Conservation (phyloP, 2,329 filamentous ascomycete species). For the Diaporthe sp. region DNA sequence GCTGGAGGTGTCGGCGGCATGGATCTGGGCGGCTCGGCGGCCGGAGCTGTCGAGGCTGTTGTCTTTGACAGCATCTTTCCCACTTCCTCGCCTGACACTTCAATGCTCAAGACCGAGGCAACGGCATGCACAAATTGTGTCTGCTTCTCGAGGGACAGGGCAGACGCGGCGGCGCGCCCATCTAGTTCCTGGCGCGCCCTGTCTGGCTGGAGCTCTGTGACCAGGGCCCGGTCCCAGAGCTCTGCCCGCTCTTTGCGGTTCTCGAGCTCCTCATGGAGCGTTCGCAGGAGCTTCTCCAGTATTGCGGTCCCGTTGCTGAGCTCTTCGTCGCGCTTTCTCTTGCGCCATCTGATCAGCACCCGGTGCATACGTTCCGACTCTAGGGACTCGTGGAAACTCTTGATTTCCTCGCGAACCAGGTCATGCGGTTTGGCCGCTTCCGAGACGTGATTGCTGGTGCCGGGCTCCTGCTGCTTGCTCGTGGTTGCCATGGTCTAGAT, state of each 20-base stretch:
- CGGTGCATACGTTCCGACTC: neutral
- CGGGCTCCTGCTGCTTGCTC: neutral
- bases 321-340: conserved; percentile 8
- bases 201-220: neutral
- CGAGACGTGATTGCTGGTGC: neutral
- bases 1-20: neutral
- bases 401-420: neutral
- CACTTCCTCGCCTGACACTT: conserved; percentile 3
- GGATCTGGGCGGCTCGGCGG: neutral
- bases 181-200: neutral
- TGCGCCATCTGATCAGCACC: conserved; percentile 13
- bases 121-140: conserved; percentile 3
- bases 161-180: neutral
- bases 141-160: conserved; percentile 5
- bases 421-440: neutral
- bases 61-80: neutral
- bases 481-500: neutral
- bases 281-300: neutral
- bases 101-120: conserved; percentile 3
- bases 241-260: neutral
- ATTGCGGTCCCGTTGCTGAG: neutral
- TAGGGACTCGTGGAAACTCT: neutral
- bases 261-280: neutral
- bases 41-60: neutral
- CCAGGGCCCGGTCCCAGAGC: neutral